Evolutionary conservation across 805 yeast species (phyloP), one percentile per base, ranked within the genome.

Genomic region (Myxozyma kluyveri): DNA sequence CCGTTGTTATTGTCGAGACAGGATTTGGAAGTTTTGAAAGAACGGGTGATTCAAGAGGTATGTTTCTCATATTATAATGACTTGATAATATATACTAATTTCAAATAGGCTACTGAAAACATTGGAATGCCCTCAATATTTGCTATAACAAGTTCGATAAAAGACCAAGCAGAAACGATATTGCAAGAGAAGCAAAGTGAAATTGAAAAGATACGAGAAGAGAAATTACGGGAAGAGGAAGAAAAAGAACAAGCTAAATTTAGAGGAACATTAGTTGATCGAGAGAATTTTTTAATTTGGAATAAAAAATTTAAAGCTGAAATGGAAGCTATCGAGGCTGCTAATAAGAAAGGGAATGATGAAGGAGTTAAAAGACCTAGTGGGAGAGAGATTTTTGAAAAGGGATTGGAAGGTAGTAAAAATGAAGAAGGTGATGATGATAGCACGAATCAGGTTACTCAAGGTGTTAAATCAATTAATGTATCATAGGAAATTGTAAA

Each of bases 91-190:
- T 17, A 6, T 6, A 19, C 44, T 43, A 33, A 38, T 29, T 10
- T n/a, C 6, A 3, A 5, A 10, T 17, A 51, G 53, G 93, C 93
- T 1, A 83, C 82, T 53, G 81, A 85, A 64, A 84, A 87, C 63
- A 54, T 90, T 1, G 99, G 99, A 0, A 84, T 91, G 77, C 96
- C 96, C n/a, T 83, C 89, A 59, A 77, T 91, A 4, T 93, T 90
- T 69, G 80, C 96, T 1, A 67, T 91, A 41, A 78, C 86, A 0
- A 81, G 95, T 0, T 73, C 81, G 6, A 74, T 89, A 48, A 91
- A 91, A 63, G 98, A 91, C 45, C 77, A 77, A 52, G 91, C 88
- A 12, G 99, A 93, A 62, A 69, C 69, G 22, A 63, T 80, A 57
- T 86, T 88, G 63, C 78, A 75, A 26, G 69, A 73, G n/a, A 82